Base-by-base conservation (phyloP, 2,329 filamentous ascomycete genomes). In the Helotiales sp. region DNA sequence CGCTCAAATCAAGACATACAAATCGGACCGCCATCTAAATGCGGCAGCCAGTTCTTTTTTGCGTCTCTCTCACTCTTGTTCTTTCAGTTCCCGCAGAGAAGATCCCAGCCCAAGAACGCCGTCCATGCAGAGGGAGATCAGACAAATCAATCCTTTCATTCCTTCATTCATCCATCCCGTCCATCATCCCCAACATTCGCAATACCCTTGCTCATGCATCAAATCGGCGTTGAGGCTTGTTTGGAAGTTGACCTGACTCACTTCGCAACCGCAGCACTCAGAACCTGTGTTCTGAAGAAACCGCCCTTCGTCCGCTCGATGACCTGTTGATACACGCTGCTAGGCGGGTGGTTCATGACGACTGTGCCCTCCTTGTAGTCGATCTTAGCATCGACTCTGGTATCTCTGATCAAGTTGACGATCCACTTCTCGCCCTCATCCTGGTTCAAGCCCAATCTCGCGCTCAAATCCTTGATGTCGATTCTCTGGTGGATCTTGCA, bases 391-490 rank as follows among this genome's bases (percentile, higher is more conserved):
- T 99, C 96, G 71, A 99, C 92, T 70, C 94, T 89, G 26, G 96
- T 99, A 82, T 99, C 96, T 71, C 96, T 91, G 82, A 99, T 99
- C 72, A 99, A 87, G 85, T 99, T 99, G 76, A 99, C 96, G 77
- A 99, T 99, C 96, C 96, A 99, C 86, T 99, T 99, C 89, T 99
- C 96, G 76, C 96, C 96, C 78, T 98, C 96, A 78, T 97, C 93
- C 76, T 94, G 90, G 79, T 91, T 93, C 72, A 99, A 86, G 72
- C 95, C 96, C 68, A 99, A 89, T 79, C 96, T 92, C 71, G 89
- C 91, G 72, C 93, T 97, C 67, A 99, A 88, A 76, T 98, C 96
- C 87, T 94, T 93, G 80, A 99, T 98, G 80, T 98, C 95, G 79
- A 99, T 99, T 75, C 95, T 88, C 79, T 97, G 93, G 82, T 98